Evolutionary conservation across 495 filamentous ascomycete species (phyloP).

Genomic region (Hyphodiscus hymeniophilus): DNA sequence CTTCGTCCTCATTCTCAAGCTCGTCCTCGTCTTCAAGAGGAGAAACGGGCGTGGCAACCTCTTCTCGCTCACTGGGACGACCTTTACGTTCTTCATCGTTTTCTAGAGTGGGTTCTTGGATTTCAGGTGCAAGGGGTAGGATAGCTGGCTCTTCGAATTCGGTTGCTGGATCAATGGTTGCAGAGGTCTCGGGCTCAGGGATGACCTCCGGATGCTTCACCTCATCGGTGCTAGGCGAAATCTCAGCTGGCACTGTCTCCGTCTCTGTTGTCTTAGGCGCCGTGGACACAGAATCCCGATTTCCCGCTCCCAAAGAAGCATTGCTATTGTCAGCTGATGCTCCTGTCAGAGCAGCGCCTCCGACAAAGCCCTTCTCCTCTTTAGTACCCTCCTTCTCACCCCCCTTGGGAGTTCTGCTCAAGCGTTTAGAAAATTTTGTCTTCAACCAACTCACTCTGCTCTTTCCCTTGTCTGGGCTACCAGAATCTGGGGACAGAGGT

Average conservation of each 20-base stretch:
- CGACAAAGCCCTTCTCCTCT: constrained; percentile 34
- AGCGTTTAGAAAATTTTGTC: constrained; percentile 39
- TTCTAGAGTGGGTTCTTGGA: not conserved
- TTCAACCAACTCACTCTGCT: constrained; percentile 57
- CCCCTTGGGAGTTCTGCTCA: constrained; percentile 28
- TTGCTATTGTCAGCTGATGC: constrained; percentile 25
- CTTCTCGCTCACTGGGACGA: too few species aligned
- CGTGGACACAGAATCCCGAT: constrained; percentile 35
- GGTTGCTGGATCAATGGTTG: too few species aligned
- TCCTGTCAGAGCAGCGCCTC: constrained; percentile 34
- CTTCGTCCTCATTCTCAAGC: constrained; percentile 13
- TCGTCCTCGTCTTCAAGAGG: not conserved
- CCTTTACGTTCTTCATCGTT: too few species aligned
- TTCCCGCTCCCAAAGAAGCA: constrained; percentile 27
- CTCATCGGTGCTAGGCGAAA: too few species aligned
- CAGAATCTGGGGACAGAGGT: constrained; percentile 11
- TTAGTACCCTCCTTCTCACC: constrained; percentile 18
- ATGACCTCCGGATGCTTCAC: too few species aligned
- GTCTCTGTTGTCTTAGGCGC: constrained; percentile 28
- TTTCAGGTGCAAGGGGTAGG: not conserved
- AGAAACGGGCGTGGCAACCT: too few species aligned
- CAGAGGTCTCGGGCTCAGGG: not conserved
- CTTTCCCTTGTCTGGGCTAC: constrained; percentile 36
- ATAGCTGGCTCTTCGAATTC: not conserved
- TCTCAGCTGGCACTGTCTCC: not conserved